Evolutionary conservation across 306 rosid genomes (phyloP), one percentile per base, ranked within the genome.

Genomic region (Arachis stenosperma): DNA sequence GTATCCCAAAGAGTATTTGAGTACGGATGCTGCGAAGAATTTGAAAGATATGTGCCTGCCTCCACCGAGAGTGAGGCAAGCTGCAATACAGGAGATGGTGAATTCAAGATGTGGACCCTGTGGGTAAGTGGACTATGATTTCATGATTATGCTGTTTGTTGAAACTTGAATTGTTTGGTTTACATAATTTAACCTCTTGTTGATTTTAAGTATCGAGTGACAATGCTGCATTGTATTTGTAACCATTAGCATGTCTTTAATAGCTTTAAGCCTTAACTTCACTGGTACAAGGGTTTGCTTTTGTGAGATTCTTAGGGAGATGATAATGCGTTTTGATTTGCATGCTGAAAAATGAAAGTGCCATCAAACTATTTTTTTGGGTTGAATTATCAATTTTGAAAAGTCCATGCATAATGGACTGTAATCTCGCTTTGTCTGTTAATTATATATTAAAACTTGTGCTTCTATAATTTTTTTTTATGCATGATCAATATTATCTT

Each of bases 41-140:
- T 63, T 90, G 83, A 90, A 75, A 62, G 3, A 9, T 0, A 73
- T 75, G 77, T 86, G 89, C 7, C 12, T 86, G 68, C 64, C 65
- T 47, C 1, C 0, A 15, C 84, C 93, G 1, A 0, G 13, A 8
- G 59, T 1, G 0, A 81, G 96, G 78, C 22, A 56, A 77, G 10
- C 1, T 3, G 8, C 30, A 33, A 90, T 90, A 58, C 65, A 50
- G 56, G 9, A 1, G 6, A 82, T 88, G 89, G 70, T 82, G 37
- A 14, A 2, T 14, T 82, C 93, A 0, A 3, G 6, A 0, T 75
- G 67, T 70, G 96, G 96, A 77, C 96, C 96, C 8, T 75, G 86
- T 30, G 88, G 93, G 96, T 90, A 86, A 56, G 85, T 78, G 22
- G 39, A 56, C 79, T 57, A 15, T 69, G 9, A 40, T 50, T 78